Base-by-base conservation (phyloP, 257 asterid species). In the Cruciata laevipes region DNA sequence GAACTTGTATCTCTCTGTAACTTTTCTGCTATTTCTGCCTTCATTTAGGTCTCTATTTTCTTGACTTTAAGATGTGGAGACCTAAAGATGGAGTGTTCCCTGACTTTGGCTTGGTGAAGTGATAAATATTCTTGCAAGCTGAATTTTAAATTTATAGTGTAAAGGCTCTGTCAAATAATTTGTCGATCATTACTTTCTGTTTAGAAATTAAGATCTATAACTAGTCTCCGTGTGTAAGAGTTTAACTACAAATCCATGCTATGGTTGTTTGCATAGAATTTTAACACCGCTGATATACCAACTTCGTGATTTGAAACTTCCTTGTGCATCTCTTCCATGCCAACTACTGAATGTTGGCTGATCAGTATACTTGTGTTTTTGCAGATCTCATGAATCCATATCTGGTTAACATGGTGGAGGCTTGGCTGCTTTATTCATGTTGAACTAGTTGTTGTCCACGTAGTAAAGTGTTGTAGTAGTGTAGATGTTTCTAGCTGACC, bases 401-500 rank as follows among this genome's bases (percentile, higher is more conserved):
- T 42, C 11, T 42, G 3, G 13, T 5, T 33, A 16, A 42, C 64
- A 10, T 58, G 42, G 32, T 60, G 32, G 30, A 20, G 32, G 25
- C 51, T 69, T 17, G 61, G 57, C 30, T 69, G 25, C 31, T 32
- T 21, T n/a, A 56, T 16, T 5, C 12, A 9, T 23, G 61, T 56
- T 21, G 61, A 20, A 21, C 14, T 24, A 56, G 30, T 21, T 23
- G 61, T 23, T 18, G 7, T 20, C 58, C 31, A 14, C 33, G 31
- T 56, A 23, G 31, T 56, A 23, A 44, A 30, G 20, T 20, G 17
- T 53, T 53, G 60, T 49, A 13, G 55, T 62, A 40, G 47, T 42
- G 33, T 42, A 69, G 61, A 44, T 47, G 73, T 31, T 7, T 30
- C 31, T 38, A 23, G 37, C 32, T 20, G 55, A 47, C 55, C 61